phyloP scores from a whole-genome alignment of 768 basidiomycete genomes.

The Dictyophora rubrovolvata region DNA sequence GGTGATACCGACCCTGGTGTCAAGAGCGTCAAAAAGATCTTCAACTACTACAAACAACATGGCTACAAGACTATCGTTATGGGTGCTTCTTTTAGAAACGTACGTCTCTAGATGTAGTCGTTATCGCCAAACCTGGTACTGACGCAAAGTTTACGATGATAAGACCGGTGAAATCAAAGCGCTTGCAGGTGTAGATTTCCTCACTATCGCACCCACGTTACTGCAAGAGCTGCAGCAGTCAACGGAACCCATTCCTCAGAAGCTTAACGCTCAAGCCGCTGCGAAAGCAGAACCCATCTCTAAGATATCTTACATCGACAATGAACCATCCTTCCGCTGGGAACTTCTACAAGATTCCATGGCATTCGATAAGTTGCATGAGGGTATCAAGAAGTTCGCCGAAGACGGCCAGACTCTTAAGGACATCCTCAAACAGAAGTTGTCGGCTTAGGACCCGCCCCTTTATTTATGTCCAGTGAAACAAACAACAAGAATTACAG shows the following conservation, averaged over 20 bases:
- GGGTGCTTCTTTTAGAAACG: constrained; percentile 99
- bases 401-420: constrained; percentile 91
- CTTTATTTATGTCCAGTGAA: background rate
- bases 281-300: constrained; percentile 39
- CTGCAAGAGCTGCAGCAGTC: constrained; percentile 90
- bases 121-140: background rate
- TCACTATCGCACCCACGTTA: constrained; percentile 86
- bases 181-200: constrained; percentile 93
- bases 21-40: constrained; percentile 90
- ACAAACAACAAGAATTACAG: background rate
- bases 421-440: constrained; percentile 54
- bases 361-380: constrained; percentile 99
- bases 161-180: constrained; percentile 88
- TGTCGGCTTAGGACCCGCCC: constrained; percentile 17
- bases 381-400: constrained; percentile 97
- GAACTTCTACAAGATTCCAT: constrained; percentile 82
- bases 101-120: constrained; percentile 32
- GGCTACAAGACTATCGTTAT: constrained; percentile 98
- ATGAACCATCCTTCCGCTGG: constrained; percentile 97
- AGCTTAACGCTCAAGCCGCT: constrained; percentile 54
- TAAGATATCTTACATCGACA: constrained; percentile 80
- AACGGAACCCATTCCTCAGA: constrained; percentile 68
- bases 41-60: constrained; percentile 99
- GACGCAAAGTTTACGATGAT: background rate
- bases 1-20: constrained; percentile 96